phyloP scores from a whole-genome alignment of 1,284 basidiomycete species.

The Naganishia sp. region DNA sequence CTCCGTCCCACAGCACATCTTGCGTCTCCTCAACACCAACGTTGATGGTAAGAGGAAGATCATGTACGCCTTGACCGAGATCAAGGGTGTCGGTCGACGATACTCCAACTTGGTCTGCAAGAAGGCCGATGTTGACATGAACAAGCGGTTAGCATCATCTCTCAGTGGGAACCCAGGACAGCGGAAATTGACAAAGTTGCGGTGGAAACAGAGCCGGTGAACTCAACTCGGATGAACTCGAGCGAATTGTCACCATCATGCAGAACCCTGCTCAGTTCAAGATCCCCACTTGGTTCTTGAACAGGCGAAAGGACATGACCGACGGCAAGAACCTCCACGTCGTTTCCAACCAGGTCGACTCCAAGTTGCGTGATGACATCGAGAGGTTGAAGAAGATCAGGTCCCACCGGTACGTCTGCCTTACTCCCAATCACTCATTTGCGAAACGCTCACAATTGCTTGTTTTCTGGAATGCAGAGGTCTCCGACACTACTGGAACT shows the following conservation, averaged over 20 bases:
- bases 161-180: not conserved
- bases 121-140: slow-evolving; percentile 99
- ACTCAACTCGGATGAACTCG: slow-evolving; percentile 94
- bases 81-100: slow-evolving; percentile 99
- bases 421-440: not conserved
- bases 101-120: slow-evolving; percentile 99
- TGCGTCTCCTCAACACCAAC: slow-evolving; percentile 99
- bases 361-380: slow-evolving; percentile 96
- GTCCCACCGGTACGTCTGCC: slow-evolving; percentile 67
- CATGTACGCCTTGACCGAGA: slow-evolving; percentile 95
- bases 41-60: slow-evolving; percentile 99
- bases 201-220: slow-evolving; percentile 71
- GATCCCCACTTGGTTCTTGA: slow-evolving; percentile 97
- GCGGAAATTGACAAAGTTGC: slow-evolving; percentile 5
- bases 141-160: slow-evolving; percentile 82
- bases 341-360: slow-evolving; percentile 95
- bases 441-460: not conserved
- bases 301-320: slow-evolving; percentile 97
- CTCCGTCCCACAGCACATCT: slow-evolving; percentile 72
- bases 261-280: slow-evolving; percentile 99
- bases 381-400: slow-evolving; percentile 99
- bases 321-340: slow-evolving; percentile 98
- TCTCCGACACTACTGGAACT: slow-evolving; percentile 95
- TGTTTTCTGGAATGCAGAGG: slow-evolving; percentile 56
- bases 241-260: slow-evolving; percentile 98